A percentile compares a stretch with the other conserved stretches of the same genome.
Evolutionary conservation across 1,284 basidiomycete genomes (phyloP).

Genomic region (Sanghuangporus baumii): DNA sequence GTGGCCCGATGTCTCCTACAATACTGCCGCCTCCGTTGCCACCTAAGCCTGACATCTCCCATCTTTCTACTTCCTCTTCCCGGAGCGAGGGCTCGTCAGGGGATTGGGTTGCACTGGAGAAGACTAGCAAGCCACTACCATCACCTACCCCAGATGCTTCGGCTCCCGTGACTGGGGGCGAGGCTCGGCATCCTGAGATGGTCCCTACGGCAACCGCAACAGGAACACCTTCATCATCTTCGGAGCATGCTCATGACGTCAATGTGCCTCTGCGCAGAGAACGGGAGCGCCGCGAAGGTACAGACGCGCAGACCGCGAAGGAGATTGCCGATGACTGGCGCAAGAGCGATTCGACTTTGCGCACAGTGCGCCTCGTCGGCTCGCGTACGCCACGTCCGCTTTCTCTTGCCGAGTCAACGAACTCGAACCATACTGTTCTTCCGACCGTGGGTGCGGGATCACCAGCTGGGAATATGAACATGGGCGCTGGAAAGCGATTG

Average conservation of each 20-base stretch:
- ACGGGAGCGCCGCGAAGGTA: constrained; percentile 7
- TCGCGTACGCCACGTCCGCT: constrained; percentile 17
- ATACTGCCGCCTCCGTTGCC: constrained; percentile 13
- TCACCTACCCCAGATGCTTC: background rate
- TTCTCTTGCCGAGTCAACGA: constrained; percentile 18
- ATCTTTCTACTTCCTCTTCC: constrained; percentile 4
- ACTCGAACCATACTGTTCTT: constrained; percentile 17
- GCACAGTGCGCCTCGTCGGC: constrained; percentile 18
- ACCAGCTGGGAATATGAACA: constrained; percentile 2
- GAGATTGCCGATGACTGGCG: constrained; percentile 18
- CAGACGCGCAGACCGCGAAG: constrained; percentile 8
- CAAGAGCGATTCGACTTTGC: constrained; percentile 18
- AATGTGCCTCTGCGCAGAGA: constrained; percentile 13
- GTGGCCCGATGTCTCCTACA: background rate
- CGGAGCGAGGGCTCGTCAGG: background rate
- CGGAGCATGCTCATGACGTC: constrained; percentile 4
- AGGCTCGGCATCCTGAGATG: background rate
- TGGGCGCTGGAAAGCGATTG: constrained; percentile 13
- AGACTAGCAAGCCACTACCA: background rate
- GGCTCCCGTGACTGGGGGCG: background rate
- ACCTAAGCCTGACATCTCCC: constrained; percentile 11
- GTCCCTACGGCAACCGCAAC: constrained; percentile 5
- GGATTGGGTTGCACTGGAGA: constrained; percentile 4
- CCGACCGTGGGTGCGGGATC: constrained; percentile 8
- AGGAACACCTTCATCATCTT: background rate